Evolutionary conservation across 2,329 filamentous ascomycete species (phyloP).

Genomic region (Geosmithia putterillii): DNA sequence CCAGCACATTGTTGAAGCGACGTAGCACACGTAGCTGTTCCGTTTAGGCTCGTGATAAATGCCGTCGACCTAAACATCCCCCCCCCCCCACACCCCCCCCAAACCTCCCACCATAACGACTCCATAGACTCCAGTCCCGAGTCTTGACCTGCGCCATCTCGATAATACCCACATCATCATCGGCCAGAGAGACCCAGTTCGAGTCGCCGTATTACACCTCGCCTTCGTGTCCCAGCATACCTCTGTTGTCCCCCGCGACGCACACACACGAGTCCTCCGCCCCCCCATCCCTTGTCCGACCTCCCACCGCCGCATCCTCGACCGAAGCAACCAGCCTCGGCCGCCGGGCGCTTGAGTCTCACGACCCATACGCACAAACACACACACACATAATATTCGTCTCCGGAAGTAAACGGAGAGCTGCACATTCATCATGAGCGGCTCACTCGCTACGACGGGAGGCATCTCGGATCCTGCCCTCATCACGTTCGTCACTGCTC

Average conservation of each 20-base stretch:
- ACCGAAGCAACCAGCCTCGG: background rate
- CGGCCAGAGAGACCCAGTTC: background rate
- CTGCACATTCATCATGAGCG: slow-evolving; percentile 14
- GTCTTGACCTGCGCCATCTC: background rate
- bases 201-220: background rate
- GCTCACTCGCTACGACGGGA: slow-evolving; percentile 30
- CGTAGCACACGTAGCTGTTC: background rate
- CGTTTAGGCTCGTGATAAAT: slow-evolving; percentile 5
- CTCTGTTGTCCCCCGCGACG: background rate
- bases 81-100: background rate
- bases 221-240: background rate
- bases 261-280: too few species aligned
- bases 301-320: background rate
- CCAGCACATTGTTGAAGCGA: background rate
- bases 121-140: background rate
- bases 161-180: background rate
- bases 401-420: background rate
- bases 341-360: too few species aligned
- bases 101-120: slow-evolving; percentile 1
- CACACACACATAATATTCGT: background rate
- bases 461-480: slow-evolving; percentile 56
- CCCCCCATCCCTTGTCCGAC: background rate
- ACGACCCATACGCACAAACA: background rate
- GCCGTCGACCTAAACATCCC: background rate
- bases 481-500: slow-evolving; percentile 45